Evolutionary conservation across 768 basidiomycete species (phyloP).

Genomic region (Pleurotus ostreatus): DNA sequence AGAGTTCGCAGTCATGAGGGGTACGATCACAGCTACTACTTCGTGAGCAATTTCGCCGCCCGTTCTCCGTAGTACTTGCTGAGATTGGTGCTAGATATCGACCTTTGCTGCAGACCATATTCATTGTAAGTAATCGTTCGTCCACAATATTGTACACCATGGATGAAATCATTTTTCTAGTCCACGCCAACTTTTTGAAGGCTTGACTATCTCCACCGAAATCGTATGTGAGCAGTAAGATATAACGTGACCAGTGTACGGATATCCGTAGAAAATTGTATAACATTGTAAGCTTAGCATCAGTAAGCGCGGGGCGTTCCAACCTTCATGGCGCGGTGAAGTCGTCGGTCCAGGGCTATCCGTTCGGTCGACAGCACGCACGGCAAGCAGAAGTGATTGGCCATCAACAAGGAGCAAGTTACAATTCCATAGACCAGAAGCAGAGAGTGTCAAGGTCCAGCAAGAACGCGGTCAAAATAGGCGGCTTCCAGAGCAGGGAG

Average conservation of each 20-base stretch:
- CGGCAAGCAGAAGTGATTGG: too few species aligned
- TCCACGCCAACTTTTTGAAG: conserved; percentile 87
- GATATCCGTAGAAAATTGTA: background rate
- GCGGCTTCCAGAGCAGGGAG: conserved; percentile 54
- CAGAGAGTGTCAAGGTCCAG: conserved; percentile 9
- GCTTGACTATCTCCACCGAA: conserved; percentile 33
- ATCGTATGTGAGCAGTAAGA: background rate
- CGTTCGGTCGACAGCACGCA: too few species aligned
- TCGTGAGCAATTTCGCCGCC: conserved; percentile 37
- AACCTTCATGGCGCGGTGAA: too few species aligned
- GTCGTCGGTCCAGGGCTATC: too few species aligned
- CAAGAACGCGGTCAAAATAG: conserved; percentile 28
- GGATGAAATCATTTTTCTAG: conserved; percentile 31
- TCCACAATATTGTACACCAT: conserved; percentile 10
- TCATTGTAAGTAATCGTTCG: conserved; percentile 55
- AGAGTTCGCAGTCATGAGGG: conserved; percentile 75
- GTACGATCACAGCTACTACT: conserved; percentile 90
- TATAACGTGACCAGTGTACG: background rate
- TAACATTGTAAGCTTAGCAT: background rate
- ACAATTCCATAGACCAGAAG: background rate
- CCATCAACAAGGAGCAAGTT: background rate
- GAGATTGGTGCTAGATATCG: conserved; percentile 57
- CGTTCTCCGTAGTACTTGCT: background rate
- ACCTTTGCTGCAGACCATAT: conserved; percentile 90
- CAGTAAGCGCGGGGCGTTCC: background rate